A percentile compares a stretch with the other conserved stretches of the same genome.
Evolutionary conservation across 768 basidiomycete genomes (phyloP).

Genomic region (Termitomyces eurrhizus): DNA sequence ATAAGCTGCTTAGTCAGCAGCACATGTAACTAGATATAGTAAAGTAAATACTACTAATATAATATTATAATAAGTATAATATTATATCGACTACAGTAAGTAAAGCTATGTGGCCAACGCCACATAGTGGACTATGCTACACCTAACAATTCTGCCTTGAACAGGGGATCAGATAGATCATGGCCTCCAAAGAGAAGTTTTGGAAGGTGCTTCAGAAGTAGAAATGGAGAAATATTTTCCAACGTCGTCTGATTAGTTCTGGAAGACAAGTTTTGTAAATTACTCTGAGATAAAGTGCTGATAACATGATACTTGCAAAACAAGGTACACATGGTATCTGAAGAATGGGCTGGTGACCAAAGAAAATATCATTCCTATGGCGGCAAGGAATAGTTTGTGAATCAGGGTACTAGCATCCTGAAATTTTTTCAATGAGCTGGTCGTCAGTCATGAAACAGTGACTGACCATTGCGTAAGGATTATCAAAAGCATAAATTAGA

Average conservation of each 20-base stretch:
- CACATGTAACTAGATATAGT: too few relatives aligned
- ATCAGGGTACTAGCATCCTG: conserved; percentile 66
- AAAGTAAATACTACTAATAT: too few relatives aligned
- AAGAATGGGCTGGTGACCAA: conserved; percentile 75
- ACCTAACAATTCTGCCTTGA: conserved; percentile 69
- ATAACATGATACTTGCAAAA: conserved; percentile 45
- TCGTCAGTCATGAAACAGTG: background rate
- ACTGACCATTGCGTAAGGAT: conserved; percentile 59
- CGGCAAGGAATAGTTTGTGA: conserved; percentile 65
- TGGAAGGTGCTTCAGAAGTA: conserved; percentile 69
- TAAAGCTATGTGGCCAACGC: too few relatives aligned
- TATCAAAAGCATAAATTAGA: conserved; percentile 61
- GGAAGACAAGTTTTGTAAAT: background rate
- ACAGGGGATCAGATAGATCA: conserved; percentile 61
- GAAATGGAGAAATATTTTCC: conserved; percentile 71
- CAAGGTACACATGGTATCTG: conserved; percentile 72
- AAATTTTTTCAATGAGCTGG: background rate
- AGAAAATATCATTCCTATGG: conserved; percentile 53
- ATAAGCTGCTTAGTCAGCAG: too few relatives aligned
- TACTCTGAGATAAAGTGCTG: background rate
- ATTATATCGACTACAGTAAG: too few relatives aligned
- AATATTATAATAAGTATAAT: too few relatives aligned
- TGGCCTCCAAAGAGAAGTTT: conserved; percentile 48
- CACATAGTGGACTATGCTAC: too few relatives aligned
- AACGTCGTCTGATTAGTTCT: conserved; percentile 88